Evolutionary conservation across 1,284 basidiomycete species (phyloP), one percentile per base, ranked within the genome.

Genomic region (Cutaneotrichosporon mucoides): DNA sequence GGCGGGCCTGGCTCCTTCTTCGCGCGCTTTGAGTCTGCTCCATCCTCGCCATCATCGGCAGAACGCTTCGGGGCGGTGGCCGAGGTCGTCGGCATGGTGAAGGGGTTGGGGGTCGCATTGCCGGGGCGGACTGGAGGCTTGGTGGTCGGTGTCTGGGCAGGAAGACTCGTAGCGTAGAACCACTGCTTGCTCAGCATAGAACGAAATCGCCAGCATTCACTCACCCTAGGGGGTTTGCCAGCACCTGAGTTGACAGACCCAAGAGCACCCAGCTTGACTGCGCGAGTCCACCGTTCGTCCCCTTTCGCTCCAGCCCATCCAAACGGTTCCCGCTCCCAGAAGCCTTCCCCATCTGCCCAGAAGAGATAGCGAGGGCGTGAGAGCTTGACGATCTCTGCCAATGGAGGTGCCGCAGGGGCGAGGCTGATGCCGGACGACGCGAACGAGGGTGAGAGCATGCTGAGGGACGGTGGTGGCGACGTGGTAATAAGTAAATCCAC

Each of bases 281-380:
- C 91, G 41, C 92, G 82, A 40, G 87, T 85, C 66, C 46, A 89
- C 77, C 59, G 88, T 82, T 64, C 84, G 50, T 73, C 85, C 0
- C 75, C 76, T 15, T 80, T 79, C 56, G 86, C 85, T 40, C 86
- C 86, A 38, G 85, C 83, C 92, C 92, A 96, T 5, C 84, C 76
- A 72, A 86, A 93, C 3, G 93, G 92, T 66, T 95, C 92, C 55
- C 92, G 81, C 74, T 97, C 93, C 92, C 92, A 96, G 75, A 93
- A 97, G 0, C 73, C 76, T 1, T 77, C 75, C 73, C 77, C 41
- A 81, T 85, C 55, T 79, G 84, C 49, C 83, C 83, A 63, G 83
- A 85, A 70, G 24, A 78, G 59, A 57, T 79, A 79, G 11, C 76
- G 65, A 13, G 78, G 76, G 43, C 72, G 69, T 0, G 71, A 61